These are phyloP conservation scores for Rhinocladiella similis DNA, from an alignment of 2,329 filamentous ascomycete species.

Conservation along the genomic window DNA sequence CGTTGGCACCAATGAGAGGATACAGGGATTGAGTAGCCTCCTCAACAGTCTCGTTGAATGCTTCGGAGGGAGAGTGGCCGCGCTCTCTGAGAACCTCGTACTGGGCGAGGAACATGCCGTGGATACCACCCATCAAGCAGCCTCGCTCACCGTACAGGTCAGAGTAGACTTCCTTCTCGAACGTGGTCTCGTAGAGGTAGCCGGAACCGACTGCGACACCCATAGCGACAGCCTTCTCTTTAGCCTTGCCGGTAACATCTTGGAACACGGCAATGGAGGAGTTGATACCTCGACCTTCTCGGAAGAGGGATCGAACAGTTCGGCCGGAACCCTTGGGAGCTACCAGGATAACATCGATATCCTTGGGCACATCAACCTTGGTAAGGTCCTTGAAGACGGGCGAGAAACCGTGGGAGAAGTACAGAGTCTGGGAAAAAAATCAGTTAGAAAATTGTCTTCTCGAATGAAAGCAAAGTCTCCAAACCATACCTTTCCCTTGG, in stretches of 20 bases:
- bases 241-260: conserved; percentile 94
- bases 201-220: conserved; percentile 96
- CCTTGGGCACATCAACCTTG: conserved; percentile 92
- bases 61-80: conserved; percentile 95
- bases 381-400: conserved; percentile 99
- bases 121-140: conserved; percentile 99
- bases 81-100: conserved; percentile 99
- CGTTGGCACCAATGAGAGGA: conserved; percentile 93
- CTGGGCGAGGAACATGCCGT: conserved; percentile 99
- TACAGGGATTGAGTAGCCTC: conserved; percentile 98
- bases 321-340: conserved; percentile 98
- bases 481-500: conserved; percentile 86
- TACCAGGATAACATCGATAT: conserved; percentile 99
- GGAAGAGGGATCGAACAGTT: conserved; percentile 98
- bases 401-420: conserved; percentile 99
- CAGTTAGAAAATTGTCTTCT: not conserved
- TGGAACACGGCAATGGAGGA: conserved; percentile 98
- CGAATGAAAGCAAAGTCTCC: not conserved
- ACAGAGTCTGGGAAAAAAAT: conserved; percentile 75
- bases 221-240: conserved; percentile 96
- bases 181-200: conserved; percentile 99
- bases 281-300: conserved; percentile 99
- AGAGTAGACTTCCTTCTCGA: conserved; percentile 99
- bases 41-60: conserved; percentile 99
- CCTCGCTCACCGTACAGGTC: conserved; percentile 99